Evolutionary conservation across 495 filamentous ascomycete species (phyloP).

Genomic region (Apiosordaria backusii): DNA sequence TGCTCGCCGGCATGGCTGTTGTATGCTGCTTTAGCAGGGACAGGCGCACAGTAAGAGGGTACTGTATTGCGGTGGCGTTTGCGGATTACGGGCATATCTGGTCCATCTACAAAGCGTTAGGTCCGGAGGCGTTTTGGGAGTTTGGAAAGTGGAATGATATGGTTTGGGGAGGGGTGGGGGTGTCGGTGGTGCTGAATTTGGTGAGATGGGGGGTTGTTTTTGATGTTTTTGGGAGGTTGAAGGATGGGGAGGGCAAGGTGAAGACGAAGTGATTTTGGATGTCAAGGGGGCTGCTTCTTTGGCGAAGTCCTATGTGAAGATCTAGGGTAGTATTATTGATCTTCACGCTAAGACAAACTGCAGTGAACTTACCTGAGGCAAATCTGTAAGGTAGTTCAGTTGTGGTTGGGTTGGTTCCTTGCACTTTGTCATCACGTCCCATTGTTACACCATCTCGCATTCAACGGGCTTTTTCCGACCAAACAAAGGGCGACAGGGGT

Average conservation of each 20-base stretch:
- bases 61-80: slow-evolving; percentile 51
- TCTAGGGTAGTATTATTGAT: too few species aligned
- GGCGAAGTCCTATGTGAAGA: too few species aligned
- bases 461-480: background rate
- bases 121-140: slow-evolving; percentile 45
- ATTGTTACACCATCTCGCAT: background rate
- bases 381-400: too few species aligned
- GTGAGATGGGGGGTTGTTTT: slow-evolving; percentile 48
- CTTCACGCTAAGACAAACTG: too few species aligned
- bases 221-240: slow-evolving; percentile 46
- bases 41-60: slow-evolving; percentile 49
- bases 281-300: too few species aligned
- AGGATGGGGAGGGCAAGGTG: background rate
- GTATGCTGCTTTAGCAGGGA: slow-evolving; percentile 53
- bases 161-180: slow-evolving; percentile 57
- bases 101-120: slow-evolving; percentile 51
- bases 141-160: slow-evolving; percentile 52
- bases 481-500: background rate
- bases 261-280: background rate
- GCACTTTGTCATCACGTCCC: too few species aligned
- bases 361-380: too few species aligned
- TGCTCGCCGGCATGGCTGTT: slow-evolving; percentile 51
- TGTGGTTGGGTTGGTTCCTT: too few species aligned
- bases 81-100: slow-evolving; percentile 64
- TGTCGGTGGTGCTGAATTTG: slow-evolving; percentile 50